Base-by-base conservation (phyloP, 2,329 filamentous ascomycete genomes). In the Diplodia mutila region DNA sequence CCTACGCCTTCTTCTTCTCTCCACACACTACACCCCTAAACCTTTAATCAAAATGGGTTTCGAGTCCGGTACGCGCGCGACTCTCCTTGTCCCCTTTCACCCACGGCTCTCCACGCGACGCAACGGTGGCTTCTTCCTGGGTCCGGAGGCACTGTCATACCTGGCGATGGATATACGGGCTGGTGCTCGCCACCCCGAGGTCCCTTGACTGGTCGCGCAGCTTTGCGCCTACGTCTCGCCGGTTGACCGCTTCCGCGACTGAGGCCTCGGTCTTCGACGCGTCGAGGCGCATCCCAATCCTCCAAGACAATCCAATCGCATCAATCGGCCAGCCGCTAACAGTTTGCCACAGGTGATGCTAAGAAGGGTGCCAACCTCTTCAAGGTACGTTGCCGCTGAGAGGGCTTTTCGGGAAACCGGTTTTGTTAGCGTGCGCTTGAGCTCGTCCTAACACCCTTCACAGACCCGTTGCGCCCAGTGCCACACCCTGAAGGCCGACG, bases 311-410 rank as follows among this genome's bases (percentile, higher is more conserved):
- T 6, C 2, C 11, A n/a, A 21, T 5, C 34, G 8, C n/a, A 23
- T 27, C 23, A 3, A 34, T 29, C 29, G 25, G 27, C 5, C 57
- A 67, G 16, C 27, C 14, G 37, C 65, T 69, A 46, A 65, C 52
- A 32, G 21, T 67, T 61, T 66, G 57, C 23, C 21, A 70, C 78
- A 97, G 94, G 93, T 87, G 93, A 97, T 84, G 79, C 86, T 79
- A 93, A 94, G 87, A 97, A 97, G 91, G 94, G 94, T 88, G 94
- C 93, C 84, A 92, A 90, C 87, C 92, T 98, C 81, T 98, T 98
- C 93, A 97, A 97, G 90, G 85, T 85, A 79, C 75, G 77, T 32
- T 37, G 42, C 34, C 14, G 39, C 59, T 5, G 39, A 61, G 21
- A 63, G 16, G 23, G 68, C 21, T 42, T 25, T 23, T 29, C 12